A percentile compares a stretch with the other conserved stretches of the same genome.
These are phyloP conservation scores for Pseudopyrenochaeta lycopersici DNA, from an alignment of 2,329 filamentous ascomycete species.

Conservation along the genomic window DNA sequence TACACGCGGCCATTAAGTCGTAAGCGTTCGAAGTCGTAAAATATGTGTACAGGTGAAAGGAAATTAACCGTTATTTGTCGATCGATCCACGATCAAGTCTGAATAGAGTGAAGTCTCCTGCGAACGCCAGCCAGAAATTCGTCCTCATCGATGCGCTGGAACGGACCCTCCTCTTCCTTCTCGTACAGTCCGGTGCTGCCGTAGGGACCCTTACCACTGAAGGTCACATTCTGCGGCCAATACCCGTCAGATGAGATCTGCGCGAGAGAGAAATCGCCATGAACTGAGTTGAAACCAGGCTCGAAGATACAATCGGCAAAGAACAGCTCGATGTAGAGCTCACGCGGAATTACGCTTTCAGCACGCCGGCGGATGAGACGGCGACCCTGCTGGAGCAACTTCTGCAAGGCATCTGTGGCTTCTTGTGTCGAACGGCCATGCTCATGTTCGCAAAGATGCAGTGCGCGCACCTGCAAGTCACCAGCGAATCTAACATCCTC, in stretches of 20 bases:
- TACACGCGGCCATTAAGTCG: slow-evolving; percentile 39
- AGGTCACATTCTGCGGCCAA: slow-evolving; percentile 51
- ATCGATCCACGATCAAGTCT: slow-evolving; percentile 40
- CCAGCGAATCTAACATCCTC: slow-evolving; percentile 55
- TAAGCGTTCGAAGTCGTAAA: slow-evolving; percentile 26
- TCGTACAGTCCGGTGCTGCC: slow-evolving; percentile 60
- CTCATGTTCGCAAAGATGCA: slow-evolving; percentile 56
- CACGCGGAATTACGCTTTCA: slow-evolving; percentile 46
- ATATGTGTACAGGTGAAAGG: slow-evolving; percentile 31
- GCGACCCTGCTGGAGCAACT: slow-evolving; percentile 53
- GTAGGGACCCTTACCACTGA: slow-evolving; percentile 59
- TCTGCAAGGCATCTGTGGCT: slow-evolving; percentile 49
- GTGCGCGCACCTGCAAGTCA: slow-evolving; percentile 60
- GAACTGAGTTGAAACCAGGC: slow-evolving; percentile 55
- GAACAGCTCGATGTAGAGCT: slow-evolving; percentile 60
- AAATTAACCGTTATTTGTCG: slow-evolving; percentile 20
- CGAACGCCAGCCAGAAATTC: slow-evolving; percentile 51
- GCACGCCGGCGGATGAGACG: slow-evolving; percentile 51
- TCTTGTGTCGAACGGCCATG: slow-evolving; percentile 46
- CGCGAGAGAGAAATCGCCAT: slow-evolving; percentile 59
- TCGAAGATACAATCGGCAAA: slow-evolving; percentile 63
- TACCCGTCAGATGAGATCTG: slow-evolving; percentile 51
- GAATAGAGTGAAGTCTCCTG: slow-evolving; percentile 47
- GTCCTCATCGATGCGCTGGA: slow-evolving; percentile 50
- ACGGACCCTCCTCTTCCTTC: slow-evolving; percentile 56